Percentiles rank a stretch among this genome's conserved stretches.
These are phyloP conservation scores for Tulasnella sp. DNA, from an alignment of 768 basidiomycete species.

Conservation along the genomic window DNA sequence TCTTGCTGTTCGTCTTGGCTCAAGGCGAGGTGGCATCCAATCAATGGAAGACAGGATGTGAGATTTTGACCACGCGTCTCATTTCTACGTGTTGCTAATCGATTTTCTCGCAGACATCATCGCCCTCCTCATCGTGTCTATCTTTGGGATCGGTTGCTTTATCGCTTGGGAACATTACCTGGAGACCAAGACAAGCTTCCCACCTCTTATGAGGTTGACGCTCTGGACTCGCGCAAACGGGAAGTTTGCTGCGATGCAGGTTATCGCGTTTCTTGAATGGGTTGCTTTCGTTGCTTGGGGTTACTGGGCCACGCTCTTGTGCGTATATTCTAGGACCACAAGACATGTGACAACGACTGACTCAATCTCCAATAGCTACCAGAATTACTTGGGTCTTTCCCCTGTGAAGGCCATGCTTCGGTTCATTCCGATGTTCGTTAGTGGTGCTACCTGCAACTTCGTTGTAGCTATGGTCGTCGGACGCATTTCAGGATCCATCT, in stretches of 20 bases:
- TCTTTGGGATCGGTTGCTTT: constrained; percentile 55
- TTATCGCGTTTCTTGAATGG: constrained; percentile 63
- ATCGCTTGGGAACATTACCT: constrained; percentile 62
- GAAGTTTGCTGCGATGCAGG: constrained; percentile 56
- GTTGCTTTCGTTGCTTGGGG: constrained; percentile 39
- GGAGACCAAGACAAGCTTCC: constrained; percentile 40
- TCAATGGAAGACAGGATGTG: constrained; percentile 59
- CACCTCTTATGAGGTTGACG: constrained; percentile 60
- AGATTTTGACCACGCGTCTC: constrained; percentile 29
- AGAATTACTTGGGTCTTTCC: constrained; percentile 52
- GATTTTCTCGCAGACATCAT: constrained; percentile 55
- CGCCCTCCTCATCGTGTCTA: constrained; percentile 57
- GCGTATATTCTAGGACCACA: not conserved
- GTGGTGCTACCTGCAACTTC: constrained; percentile 60
- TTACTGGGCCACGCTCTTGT: constrained; percentile 47
- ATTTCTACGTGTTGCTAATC: not conserved
- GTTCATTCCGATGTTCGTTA: constrained; percentile 65
- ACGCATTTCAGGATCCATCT: constrained; percentile 51
- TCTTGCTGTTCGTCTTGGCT: constrained; percentile 70
- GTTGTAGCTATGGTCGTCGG: constrained; percentile 58
- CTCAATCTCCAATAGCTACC: constrained; percentile 48
- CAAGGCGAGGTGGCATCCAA: constrained; percentile 57
- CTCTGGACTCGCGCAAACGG: constrained; percentile 63
- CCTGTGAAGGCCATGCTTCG: constrained; percentile 62
- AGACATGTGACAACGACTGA: not conserved